Evolutionary conservation across 176 grass and related monocot genomes (phyloP).

Genomic region (Aegilops longissima): DNA sequence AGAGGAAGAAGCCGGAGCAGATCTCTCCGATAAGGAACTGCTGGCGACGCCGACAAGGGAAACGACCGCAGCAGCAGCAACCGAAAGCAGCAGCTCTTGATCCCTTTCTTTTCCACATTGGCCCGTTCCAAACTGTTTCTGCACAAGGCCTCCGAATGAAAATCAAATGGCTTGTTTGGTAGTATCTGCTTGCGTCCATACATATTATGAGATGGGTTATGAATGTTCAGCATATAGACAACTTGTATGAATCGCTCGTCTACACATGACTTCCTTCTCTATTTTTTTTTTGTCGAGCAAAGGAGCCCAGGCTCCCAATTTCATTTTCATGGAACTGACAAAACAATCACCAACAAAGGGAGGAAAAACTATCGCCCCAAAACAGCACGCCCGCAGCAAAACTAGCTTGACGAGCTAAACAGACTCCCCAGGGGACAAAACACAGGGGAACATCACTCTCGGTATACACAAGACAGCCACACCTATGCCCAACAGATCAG

Average conservation of each 20-base stretch:
- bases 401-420: too few species aligned
- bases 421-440: too few species aligned
- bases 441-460: too few species aligned
- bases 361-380: too few species aligned
- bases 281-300: too few species aligned
- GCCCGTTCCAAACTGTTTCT: not conserved
- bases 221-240: not conserved
- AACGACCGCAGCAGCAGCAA: not conserved
- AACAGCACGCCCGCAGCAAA: too few species aligned
- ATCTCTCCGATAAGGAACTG: not conserved
- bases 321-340: too few species aligned
- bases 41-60: not conserved
- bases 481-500: too few species aligned
- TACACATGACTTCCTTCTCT: too few species aligned
- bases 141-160: not conserved
- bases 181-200: not conserved
- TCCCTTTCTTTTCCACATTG: not conserved
- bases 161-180: slow-evolving; percentile 46
- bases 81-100: not conserved
- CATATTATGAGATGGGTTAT: not conserved
- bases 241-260: not conserved
- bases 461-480: too few species aligned
- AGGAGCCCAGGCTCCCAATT: too few species aligned
- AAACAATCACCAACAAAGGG: too few species aligned
- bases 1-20: not conserved